phyloP scores from a whole-genome alignment of 805 yeast genomes.

The Myxozyma sirexii region DNA sequence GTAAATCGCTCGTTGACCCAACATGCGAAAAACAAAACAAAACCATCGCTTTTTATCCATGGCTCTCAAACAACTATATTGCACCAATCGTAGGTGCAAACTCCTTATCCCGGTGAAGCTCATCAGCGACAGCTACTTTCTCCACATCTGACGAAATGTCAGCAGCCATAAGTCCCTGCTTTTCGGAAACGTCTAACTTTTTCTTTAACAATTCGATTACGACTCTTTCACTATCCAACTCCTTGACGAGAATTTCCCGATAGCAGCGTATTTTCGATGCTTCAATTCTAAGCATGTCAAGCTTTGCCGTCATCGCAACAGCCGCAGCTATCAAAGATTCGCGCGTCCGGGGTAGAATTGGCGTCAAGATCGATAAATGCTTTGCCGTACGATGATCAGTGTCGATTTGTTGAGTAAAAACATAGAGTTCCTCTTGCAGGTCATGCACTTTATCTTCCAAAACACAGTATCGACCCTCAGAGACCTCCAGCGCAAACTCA shows the following conservation, averaged over 20 bases:
- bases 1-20: too few species aligned
- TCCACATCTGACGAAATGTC: not conserved
- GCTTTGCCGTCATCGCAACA: conserved; percentile 52
- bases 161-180: not conserved
- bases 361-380: conserved; percentile 54
- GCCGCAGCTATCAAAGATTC: conserved; percentile 52
- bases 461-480: conserved; percentile 39
- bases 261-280: conserved; percentile 50
- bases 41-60: too few species aligned
- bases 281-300: conserved; percentile 63
- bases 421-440: conserved; percentile 43
- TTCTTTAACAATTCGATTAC: conserved; percentile 4
- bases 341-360: conserved; percentile 56
- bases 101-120: not conserved
- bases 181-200: not conserved
- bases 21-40: too few species aligned
- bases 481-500: conserved; percentile 18
- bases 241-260: conserved; percentile 44
- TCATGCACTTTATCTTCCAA: conserved; percentile 42
- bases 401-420: conserved; percentile 43
- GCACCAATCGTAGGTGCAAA: not conserved
- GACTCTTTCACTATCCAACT: conserved; percentile 33
- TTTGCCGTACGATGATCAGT: conserved; percentile 45
- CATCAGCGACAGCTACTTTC: not conserved
- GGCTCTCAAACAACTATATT: too few species aligned